phyloP scores from a whole-genome alignment of 2,329 filamentous ascomycete species.

The Aschersonia sp. region DNA sequence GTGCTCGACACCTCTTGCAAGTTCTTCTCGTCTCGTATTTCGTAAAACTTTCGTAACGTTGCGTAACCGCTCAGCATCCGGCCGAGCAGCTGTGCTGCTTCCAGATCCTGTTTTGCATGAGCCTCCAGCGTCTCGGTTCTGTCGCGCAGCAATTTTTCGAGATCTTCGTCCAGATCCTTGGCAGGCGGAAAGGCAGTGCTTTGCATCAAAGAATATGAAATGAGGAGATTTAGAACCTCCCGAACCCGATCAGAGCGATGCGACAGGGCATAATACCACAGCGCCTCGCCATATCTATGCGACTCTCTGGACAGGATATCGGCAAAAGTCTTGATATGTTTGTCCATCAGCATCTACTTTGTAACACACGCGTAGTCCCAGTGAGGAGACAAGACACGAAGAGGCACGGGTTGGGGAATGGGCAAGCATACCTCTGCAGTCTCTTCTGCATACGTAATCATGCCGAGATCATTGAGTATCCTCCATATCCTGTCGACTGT shows the following conservation, averaged over 20 bases:
- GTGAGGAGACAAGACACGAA: not conserved
- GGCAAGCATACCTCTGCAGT: conserved; percentile 60
- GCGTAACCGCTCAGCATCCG: conserved; percentile 85
- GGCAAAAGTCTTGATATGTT: conserved; percentile 54
- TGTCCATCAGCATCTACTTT: conserved; percentile 10
- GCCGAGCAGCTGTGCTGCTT: conserved; percentile 71
- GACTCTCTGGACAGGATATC: conserved; percentile 59
- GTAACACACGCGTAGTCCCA: too few species aligned
- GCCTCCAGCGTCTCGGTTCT: conserved; percentile 58
- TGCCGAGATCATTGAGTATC: conserved; percentile 62
- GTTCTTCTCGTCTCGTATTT: conserved; percentile 51
- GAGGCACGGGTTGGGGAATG: not conserved
- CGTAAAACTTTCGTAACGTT: conserved; percentile 79
- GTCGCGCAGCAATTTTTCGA: conserved; percentile 54
- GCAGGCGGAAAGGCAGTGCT: conserved; percentile 65
- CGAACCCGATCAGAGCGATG: conserved; percentile 68
- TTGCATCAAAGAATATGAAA: conserved; percentile 74
- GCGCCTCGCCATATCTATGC: conserved; percentile 68
- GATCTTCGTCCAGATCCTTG: conserved; percentile 56
- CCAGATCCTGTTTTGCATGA: conserved; percentile 60
- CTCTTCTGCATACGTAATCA: conserved; percentile 64
- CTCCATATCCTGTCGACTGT: conserved; percentile 72
- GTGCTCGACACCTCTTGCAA: conserved; percentile 13
- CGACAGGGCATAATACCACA: conserved; percentile 83
- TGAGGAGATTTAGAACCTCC: conserved; percentile 73